phyloP scores from a whole-genome alignment of 495 filamentous ascomycete genomes.

The Xylaria flabelliformis region DNA sequence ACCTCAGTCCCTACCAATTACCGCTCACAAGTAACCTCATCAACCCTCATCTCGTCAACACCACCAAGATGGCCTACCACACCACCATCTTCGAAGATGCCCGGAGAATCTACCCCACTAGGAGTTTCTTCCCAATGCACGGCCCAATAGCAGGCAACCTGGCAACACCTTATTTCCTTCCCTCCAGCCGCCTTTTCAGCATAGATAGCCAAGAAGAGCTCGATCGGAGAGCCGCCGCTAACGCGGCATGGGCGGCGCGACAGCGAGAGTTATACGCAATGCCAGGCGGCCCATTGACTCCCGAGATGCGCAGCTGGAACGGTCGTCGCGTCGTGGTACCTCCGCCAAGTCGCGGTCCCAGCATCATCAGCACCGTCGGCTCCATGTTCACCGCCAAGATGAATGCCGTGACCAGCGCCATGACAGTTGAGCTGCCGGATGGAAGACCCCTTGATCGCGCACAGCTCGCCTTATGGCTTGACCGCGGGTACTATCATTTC shows the following conservation, averaged over 20 bases:
- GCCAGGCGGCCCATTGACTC: not conserved
- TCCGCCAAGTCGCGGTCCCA: not conserved
- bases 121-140: not conserved
- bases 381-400: not conserved
- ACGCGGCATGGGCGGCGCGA: not conserved
- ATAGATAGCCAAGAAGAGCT: slow-evolving; percentile 1
- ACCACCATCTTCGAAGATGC: not conserved
- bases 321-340: not conserved
- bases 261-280: not conserved
- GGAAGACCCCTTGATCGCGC: not conserved
- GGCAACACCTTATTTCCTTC: not conserved
- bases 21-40: not conserved
- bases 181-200: slow-evolving; percentile 18
- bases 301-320: not conserved
- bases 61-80: slow-evolving; percentile 16
- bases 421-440: not conserved
- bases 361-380: not conserved
- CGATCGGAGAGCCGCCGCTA: not conserved
- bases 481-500: not conserved
- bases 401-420: not conserved
- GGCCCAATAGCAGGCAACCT: not conserved
- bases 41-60: not conserved
- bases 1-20: not conserved
- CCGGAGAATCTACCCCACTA: not conserved
- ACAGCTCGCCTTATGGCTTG: not conserved